Percentiles rank a stretch among this genome's conserved stretches.
Conservation (phyloP, 805 yeast species). For the Myxozyma vanderwaltii region DNA sequence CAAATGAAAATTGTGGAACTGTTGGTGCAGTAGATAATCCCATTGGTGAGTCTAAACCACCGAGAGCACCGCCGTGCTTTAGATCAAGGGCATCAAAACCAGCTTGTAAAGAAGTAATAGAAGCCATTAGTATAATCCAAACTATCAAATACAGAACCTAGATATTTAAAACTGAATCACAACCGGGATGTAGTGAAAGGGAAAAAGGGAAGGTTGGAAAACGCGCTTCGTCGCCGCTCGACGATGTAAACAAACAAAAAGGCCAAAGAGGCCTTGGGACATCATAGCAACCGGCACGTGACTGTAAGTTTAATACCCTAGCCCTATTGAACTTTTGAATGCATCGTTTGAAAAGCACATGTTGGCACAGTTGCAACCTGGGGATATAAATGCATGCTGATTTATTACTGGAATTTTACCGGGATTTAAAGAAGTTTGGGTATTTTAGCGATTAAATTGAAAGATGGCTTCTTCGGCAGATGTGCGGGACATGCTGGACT, state of each 20-base stretch:
- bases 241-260: conserved; percentile 14
- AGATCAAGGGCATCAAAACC: conserved; percentile 11
- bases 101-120: conserved; percentile 9
- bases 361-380: neutral
- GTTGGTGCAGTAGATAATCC: conserved; percentile 11
- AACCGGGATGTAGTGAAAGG: neutral
- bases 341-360: neutral
- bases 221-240: neutral
- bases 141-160: neutral
- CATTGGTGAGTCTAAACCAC: conserved; percentile 4
- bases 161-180: too few relatives aligned
- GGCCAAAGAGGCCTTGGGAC: neutral
- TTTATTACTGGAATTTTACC: too few relatives aligned
- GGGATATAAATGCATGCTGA: too few relatives aligned
- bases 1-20: conserved; percentile 36
- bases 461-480: conserved; percentile 39
- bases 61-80: neutral
- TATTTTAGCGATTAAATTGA: neutral
- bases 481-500: conserved; percentile 41
- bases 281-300: neutral
- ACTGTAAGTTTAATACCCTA: neutral
- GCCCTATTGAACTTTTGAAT: neutral
- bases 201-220: neutral
- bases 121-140: conserved; percentile 1
- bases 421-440: too few relatives aligned